Conservation (phyloP, 2,329 filamentous ascomycete genomes). For the Diaporthe sp. region DNA sequence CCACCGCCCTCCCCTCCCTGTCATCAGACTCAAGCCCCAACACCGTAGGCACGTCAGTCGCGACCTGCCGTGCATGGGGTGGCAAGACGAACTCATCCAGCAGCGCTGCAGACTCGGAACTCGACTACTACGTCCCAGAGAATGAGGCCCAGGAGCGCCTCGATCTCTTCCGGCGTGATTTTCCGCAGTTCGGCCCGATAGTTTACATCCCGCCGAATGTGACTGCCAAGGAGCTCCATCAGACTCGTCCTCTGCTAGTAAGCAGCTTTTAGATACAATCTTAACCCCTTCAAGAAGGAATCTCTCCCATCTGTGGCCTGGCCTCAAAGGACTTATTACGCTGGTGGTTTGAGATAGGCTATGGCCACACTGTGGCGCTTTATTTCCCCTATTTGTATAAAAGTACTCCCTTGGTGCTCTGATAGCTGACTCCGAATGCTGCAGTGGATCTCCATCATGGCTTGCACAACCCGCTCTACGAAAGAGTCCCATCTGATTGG, state of each 20-base stretch:
- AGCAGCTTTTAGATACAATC: no score
- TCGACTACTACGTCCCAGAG: slow-evolving; percentile 20
- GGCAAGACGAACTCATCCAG: slow-evolving; percentile 3
- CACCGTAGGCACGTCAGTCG: neutral
- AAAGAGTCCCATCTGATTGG: slow-evolving; percentile 52
- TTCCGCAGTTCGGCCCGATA: slow-evolving; percentile 56
- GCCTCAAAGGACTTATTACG: no score
- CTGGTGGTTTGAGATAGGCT: no score
- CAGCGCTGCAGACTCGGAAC: neutral
- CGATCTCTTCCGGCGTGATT: slow-evolving; percentile 50
- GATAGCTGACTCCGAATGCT: no score
- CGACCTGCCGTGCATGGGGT: neutral
- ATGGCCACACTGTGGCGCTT: no score
- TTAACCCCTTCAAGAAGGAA: no score
- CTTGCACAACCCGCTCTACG: slow-evolving; percentile 55
- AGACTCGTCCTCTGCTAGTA: slow-evolving; percentile 57
- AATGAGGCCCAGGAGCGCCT: slow-evolving; percentile 52
- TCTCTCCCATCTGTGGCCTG: no score
- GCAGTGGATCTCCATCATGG: slow-evolving; percentile 61
- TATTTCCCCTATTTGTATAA: no score
- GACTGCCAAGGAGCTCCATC: slow-evolving; percentile 50
- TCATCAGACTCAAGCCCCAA: slow-evolving; percentile 30
- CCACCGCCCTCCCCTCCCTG: slow-evolving; percentile 17
- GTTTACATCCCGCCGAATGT: slow-evolving; percentile 50
- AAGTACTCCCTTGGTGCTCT: no score